Conservation (phyloP, 352 stramenopile species). For the Blastocystis sp. region DNA sequence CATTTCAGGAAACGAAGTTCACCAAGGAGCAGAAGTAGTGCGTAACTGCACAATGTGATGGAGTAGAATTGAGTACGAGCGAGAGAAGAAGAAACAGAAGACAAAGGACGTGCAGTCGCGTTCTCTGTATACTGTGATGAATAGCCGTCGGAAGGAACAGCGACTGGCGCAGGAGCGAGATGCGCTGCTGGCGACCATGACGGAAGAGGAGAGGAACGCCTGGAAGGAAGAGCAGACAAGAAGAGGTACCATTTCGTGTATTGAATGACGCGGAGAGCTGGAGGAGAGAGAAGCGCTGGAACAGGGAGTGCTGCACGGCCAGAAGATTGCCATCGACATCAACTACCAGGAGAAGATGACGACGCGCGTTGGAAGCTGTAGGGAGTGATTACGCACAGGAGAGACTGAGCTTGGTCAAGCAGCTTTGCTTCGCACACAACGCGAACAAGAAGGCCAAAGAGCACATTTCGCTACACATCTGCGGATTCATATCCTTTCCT, state of each 20-base stretch:
- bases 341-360: conserved; percentile 68
- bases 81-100: conserved; percentile 67
- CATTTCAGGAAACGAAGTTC: background rate
- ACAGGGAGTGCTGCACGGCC: conserved; percentile 27
- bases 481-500: conserved; percentile 65
- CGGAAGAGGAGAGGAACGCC: conserved; percentile 28
- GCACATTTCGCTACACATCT: conserved; percentile 63
- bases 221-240: conserved; percentile 3
- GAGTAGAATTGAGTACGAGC: conserved; percentile 54
- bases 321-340: conserved; percentile 38
- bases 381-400: background rate
- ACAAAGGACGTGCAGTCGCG: conserved; percentile 18
- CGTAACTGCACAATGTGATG: background rate
- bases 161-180: conserved; percentile 14
- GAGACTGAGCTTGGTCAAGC: conserved; percentile 30
- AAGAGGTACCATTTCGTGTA: background rate
- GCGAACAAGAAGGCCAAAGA: conserved; percentile 36
- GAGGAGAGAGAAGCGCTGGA: background rate
- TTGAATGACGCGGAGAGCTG: background rate
- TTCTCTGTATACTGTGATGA: background rate
- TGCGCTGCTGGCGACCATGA: background rate
- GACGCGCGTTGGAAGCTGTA: background rate
- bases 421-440: conserved; percentile 55
- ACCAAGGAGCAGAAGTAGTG: conserved; percentile 28
- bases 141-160: conserved; percentile 14